Evolutionary conservation across 2,329 filamentous ascomycete species (phyloP).

Genomic region (Penicillium brasilianum): DNA sequence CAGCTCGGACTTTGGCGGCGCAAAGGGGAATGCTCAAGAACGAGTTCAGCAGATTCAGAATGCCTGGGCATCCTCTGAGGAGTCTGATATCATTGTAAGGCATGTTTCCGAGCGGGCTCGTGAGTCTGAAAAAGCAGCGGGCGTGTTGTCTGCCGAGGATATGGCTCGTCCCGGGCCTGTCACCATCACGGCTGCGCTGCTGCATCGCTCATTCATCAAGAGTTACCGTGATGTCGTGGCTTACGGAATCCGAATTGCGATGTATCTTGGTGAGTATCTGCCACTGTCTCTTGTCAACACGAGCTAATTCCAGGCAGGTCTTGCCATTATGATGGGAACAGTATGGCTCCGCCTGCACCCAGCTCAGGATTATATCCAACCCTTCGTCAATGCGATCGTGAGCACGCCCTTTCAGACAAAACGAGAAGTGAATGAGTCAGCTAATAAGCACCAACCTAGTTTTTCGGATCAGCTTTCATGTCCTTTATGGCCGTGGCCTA

Average conservation of each 20-base stretch:
- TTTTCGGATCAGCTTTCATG: conserved; percentile 76
- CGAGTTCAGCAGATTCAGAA: conserved; percentile 60
- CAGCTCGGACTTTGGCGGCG: conserved; percentile 73
- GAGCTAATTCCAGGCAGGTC: conserved; percentile 45
- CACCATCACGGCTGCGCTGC: conserved; percentile 65
- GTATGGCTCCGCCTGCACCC: conserved; percentile 77
- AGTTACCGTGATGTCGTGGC: conserved; percentile 82
- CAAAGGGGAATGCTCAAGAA: conserved; percentile 53
- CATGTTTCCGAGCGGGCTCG: conserved; percentile 32
- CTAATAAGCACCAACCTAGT: conserved; percentile 41
- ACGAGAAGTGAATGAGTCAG: not conserved
- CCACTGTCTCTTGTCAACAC: conserved; percentile 12
- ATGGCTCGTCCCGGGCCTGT: conserved; percentile 50
- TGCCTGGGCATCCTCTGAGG: conserved; percentile 60
- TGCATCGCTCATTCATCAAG: conserved; percentile 82
- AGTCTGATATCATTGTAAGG: conserved; percentile 40
- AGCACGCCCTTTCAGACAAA: conserved; percentile 25
- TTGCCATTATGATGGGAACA: conserved; percentile 87
- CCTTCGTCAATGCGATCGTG: conserved; percentile 79
- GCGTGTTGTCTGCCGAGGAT: conserved; percentile 24
- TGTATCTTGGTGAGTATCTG: conserved; percentile 68
- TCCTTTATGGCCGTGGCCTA: conserved; percentile 85
- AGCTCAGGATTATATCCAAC: conserved; percentile 74
- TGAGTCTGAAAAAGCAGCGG: conserved; percentile 34
- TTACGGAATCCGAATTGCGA: conserved; percentile 79